phyloP scores from a whole-genome alignment of 768 basidiomycete species.

The Fomitopsis serialis region DNA sequence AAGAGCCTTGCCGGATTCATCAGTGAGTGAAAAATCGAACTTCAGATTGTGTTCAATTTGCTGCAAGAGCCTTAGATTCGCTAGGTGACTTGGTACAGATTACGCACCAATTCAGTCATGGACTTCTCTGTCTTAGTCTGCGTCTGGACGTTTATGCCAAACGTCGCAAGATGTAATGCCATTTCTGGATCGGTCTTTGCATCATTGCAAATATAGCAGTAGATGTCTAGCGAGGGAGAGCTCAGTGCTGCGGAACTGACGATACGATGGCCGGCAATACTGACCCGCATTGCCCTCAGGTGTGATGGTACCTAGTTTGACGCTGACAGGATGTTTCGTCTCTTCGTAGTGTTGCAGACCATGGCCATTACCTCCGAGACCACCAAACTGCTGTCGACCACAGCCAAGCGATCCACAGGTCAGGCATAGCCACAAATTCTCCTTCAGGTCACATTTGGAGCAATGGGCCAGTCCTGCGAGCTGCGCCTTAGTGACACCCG shows the following conservation, averaged over 20 bases:
- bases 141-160: constrained; percentile 81
- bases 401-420: constrained; percentile 89
- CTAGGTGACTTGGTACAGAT: not conserved
- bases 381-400: constrained; percentile 81
- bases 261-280: constrained; percentile 17
- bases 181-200: constrained; percentile 74
- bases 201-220: constrained; percentile 91
- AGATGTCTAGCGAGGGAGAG: constrained; percentile 55
- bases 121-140: constrained; percentile 93
- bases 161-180: constrained; percentile 64
- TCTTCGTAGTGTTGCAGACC: constrained; percentile 73
- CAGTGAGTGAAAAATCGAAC: constrained; percentile 90
- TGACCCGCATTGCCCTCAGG: constrained; percentile 87
- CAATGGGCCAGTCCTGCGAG: constrained; percentile 74
- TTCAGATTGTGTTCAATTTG: constrained; percentile 96
- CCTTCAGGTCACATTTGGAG: constrained; percentile 74
- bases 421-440: constrained; percentile 94
- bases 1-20: constrained; percentile 81
- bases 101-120: constrained; percentile 85
- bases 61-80: constrained; percentile 28
- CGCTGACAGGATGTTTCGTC: constrained; percentile 73
- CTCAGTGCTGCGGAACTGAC: not conserved
- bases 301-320: constrained; percentile 95
- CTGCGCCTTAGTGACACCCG: not conserved
- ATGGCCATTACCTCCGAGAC: constrained; percentile 83